These are phyloP conservation scores for Arthonia radiata DNA, from an alignment of 495 filamentous ascomycete species.

Conservation along the genomic window DNA sequence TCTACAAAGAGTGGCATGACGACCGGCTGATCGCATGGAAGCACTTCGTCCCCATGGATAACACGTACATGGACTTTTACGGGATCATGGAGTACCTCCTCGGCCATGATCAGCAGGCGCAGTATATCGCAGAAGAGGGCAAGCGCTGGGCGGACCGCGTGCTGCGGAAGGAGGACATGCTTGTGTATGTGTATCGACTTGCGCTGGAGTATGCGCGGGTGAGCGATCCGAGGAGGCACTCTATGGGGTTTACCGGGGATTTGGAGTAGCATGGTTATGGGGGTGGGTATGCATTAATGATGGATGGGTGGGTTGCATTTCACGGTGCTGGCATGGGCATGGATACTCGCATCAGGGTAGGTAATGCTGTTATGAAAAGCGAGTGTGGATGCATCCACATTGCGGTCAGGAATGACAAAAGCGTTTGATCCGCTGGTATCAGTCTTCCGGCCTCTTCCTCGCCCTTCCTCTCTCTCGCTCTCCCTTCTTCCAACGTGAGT, in stretches of 20 bases:
- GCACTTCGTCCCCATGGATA: slow-evolving; percentile 73
- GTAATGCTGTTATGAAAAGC: too few relatives aligned
- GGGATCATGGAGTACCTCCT: slow-evolving; percentile 62
- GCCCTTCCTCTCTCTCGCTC: too few relatives aligned
- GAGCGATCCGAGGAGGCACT: slow-evolving; percentile 37
- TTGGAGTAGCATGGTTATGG: too few relatives aligned
- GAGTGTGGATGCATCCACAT: too few relatives aligned
- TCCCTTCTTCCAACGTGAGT: too few relatives aligned
- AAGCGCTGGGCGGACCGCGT: slow-evolving; percentile 43
- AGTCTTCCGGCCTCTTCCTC: too few relatives aligned
- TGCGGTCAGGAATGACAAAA: too few relatives aligned
- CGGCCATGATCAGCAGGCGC: slow-evolving; percentile 36
- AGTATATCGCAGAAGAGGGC: slow-evolving; percentile 34
- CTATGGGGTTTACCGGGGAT: slow-evolving; percentile 37
- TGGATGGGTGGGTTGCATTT: too few relatives aligned
- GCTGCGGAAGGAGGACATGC: slow-evolving; percentile 45
- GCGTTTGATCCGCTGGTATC: too few relatives aligned
- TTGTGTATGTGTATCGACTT: slow-evolving; percentile 41
- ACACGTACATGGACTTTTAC: slow-evolving; percentile 48
- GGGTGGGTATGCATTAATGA: too few relatives aligned
- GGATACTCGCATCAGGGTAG: too few relatives aligned
- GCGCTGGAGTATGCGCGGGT: slow-evolving; percentile 49
- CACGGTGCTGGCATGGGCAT: too few relatives aligned
- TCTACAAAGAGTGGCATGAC: slow-evolving; percentile 59
- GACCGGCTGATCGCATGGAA: slow-evolving; percentile 41